Conservation (phyloP, 2,329 filamentous ascomycete species). For the Tolypocladium cylindrosporum region DNA sequence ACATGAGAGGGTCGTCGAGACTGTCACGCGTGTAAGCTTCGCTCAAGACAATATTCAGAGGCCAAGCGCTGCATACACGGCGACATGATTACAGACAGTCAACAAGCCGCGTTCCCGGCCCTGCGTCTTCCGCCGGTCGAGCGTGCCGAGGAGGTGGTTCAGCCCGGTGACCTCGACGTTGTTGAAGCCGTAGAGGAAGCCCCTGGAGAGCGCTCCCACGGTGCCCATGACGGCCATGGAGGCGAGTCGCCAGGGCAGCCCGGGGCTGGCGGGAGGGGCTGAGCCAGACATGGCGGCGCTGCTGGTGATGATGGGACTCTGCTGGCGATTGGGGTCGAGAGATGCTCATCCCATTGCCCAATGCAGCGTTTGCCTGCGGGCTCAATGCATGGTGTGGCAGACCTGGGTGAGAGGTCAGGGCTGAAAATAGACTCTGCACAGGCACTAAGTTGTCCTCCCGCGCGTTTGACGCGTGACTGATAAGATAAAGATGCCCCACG, state of each 20-base stretch:
- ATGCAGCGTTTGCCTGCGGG: neutral
- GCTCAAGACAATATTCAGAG: neutral
- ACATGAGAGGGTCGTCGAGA: slow-evolving; percentile 87
- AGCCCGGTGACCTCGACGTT: slow-evolving; percentile 68
- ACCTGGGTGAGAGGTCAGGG: neutral
- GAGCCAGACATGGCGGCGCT: slow-evolving; percentile 9
- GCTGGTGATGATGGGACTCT: neutral
- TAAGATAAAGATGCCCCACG: neutral
- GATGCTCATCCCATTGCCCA: neutral
- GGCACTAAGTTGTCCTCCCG: neutral
- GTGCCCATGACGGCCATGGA: slow-evolving; percentile 69
- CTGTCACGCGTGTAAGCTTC: slow-evolving; percentile 32
- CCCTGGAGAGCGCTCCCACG: slow-evolving; percentile 59
- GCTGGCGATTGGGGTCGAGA: neutral
- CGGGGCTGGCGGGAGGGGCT: slow-evolving; percentile 33
- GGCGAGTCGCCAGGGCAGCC: slow-evolving; percentile 58
- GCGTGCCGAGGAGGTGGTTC: slow-evolving; percentile 60
- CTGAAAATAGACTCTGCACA: neutral
- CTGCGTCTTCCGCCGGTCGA: slow-evolving; percentile 61
- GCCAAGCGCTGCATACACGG: slow-evolving; percentile 18
- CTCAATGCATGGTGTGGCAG: neutral
- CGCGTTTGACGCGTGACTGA: neutral
- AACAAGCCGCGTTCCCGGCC: slow-evolving; percentile 67
- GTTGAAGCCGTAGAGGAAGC: slow-evolving; percentile 68
- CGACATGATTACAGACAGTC: slow-evolving; percentile 48